Base-by-base conservation (phyloP, 2,329 filamentous ascomycete genomes). In the Arthrinium puccinioides region DNA sequence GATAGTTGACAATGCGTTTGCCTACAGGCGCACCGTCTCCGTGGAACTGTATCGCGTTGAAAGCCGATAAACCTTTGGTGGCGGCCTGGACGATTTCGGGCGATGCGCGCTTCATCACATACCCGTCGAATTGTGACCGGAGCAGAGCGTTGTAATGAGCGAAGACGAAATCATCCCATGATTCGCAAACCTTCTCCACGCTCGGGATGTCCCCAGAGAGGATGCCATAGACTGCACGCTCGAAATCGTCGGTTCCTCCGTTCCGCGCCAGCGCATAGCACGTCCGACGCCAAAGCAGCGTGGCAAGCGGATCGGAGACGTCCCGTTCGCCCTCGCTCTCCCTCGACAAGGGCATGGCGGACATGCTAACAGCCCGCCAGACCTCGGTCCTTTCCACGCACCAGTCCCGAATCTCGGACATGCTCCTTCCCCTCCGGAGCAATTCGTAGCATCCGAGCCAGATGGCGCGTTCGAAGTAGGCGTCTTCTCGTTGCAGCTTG, bases 381-480 rank as follows among this genome's bases (percentile, higher is more conserved):
- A 82, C 76, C 62, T 97, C 89, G 9, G 87, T 86, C 41, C 85
- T 76, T 50, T 90, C 84, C 32, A 82, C 69, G 52, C 88, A 94
- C 87, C 88, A 96, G 33, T 89, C 84, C 38, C 79, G 76, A 44
- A 97, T 84, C 25, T 84, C 76, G 8, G 74, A 63, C 63, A 84
- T 77, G 43, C 72, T 78, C 47, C 79, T 81, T n/a, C 92, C 92
- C 31, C 88, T 79, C 33, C 90, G 80, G 36, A 98, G 69, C 69
- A 95, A 85, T 58, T 95, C 87, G 67, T 88, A 97, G 61, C 87
- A 92, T n/a, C 86, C 84, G 43, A 89, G 73, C 89, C 92, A 97
- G 32, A 94, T 85, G 3, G 88, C 84, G 37, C 83, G 78, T 63
- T 98, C 92, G 44, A 90, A 92, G 52, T 82, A 89, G 46, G 87